A percentile compares a stretch with the other conserved stretches of the same genome.
Evolutionary conservation across 2,329 filamentous ascomycete genomes (phyloP).

Genomic region (Byssochlamys sp.): DNA sequence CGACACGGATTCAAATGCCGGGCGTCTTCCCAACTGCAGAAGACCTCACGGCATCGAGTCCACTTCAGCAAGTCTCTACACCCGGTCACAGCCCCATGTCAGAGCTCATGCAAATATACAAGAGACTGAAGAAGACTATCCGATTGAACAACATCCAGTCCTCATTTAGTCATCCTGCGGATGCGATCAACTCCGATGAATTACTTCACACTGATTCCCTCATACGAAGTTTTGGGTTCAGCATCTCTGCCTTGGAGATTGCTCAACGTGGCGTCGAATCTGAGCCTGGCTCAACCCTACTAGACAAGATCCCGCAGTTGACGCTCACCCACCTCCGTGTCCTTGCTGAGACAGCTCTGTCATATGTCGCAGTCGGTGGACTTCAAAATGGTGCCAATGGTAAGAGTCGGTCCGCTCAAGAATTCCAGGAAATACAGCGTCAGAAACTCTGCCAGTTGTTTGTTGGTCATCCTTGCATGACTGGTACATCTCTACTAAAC

Average conservation of each 20-base stretch:
- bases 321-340: conserved; percentile 78
- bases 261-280: conserved; percentile 76
- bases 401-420: conserved; percentile 46
- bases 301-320: conserved; percentile 77
- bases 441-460: conserved; percentile 70
- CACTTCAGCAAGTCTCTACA: conserved; percentile 21
- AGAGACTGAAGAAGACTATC: conserved; percentile 47
- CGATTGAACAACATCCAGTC: conserved; percentile 42
- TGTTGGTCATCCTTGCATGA: conserved; percentile 42
- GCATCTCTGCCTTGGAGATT: conserved; percentile 82
- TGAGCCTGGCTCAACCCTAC: conserved; percentile 60
- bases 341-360: conserved; percentile 75
- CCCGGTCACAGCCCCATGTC: conserved; percentile 26
- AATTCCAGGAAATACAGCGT: conserved; percentile 59
- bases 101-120: conserved; percentile 48
- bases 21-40: conserved; percentile 30
- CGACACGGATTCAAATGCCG: conserved; percentile 26
- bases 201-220: conserved; percentile 38
- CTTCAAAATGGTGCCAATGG: conserved; percentile 53
- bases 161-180: conserved; percentile 35
- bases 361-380: conserved; percentile 69
- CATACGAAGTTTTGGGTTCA: conserved; percentile 58
- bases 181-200: conserved; percentile 36
- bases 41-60: conserved; percentile 19
- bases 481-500: conserved; percentile 23